Base-by-base conservation (phyloP, 2,329 filamentous ascomycete species). In the Colletotrichum lini region DNA sequence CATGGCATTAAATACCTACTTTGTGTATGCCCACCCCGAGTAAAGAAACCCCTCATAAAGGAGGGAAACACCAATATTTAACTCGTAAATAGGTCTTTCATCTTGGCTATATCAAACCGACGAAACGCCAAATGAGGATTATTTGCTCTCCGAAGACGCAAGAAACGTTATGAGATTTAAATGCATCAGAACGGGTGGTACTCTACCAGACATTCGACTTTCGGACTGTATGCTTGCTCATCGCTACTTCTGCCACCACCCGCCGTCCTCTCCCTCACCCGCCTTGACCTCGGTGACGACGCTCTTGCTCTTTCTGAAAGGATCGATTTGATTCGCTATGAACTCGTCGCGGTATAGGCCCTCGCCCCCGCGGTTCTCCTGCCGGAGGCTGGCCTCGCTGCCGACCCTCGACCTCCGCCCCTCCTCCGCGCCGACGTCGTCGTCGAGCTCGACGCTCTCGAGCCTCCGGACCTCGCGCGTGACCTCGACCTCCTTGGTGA, bases 351-450 rank as follows among this genome's bases (percentile, higher is more conserved):
- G 2, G 18, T 72, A 72, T 15, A 50, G 58, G 12, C n/a, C 54
- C 1, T 18, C 42, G 16, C 18, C 23, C 2, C 26, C 62, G 15
- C 12, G 15, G 15, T 42, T 52, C 8, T 70, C 70, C 49, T 72
- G 70, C n/a, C 70, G 60, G n/a, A 72, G 44, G n/a, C 70, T 72
- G 18, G 70, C 70, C 67, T 72, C 70, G 15, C 70, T 72, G 54
- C 70, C 66, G 7, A 66, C 66, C 13, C 70, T 58, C 23, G 66
- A 70, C 16, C 67, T 42, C 21, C 70, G 57, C 26, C 44, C 70
- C 45, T 65, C 21, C 47, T 72, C 70, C 21, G 64, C 26, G 15
- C 65, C 70, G 8, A 70, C 18, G 66, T 66, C 70, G 30, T 72
- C 70, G 12, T 71, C 68, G 40, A 71, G 58, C 45, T 68, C 58